phyloP scores from a whole-genome alignment of 208 protist species.

The Leishmania amazonensis region DNA sequence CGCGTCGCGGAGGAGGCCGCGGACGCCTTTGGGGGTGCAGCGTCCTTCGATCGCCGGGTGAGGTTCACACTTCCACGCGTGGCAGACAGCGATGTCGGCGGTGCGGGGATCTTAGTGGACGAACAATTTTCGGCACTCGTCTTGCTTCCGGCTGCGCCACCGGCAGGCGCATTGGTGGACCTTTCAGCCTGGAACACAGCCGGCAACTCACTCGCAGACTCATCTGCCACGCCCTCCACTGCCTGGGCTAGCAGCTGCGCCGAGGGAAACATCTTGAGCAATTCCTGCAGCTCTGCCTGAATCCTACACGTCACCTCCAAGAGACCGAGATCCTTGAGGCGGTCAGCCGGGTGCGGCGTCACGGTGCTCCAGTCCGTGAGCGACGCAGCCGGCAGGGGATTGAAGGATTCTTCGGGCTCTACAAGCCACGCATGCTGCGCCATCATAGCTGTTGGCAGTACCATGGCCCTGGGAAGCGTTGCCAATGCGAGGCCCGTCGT shows the following conservation, averaged over 20 bases:
- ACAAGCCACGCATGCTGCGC: constrained; percentile 13
- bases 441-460: not conserved
- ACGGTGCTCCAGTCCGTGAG: constrained; percentile 2
- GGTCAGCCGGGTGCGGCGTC: constrained; percentile 3
- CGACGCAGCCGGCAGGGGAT: constrained; percentile 15
- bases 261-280: constrained; percentile 22
- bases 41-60: not conserved
- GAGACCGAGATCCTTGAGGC: constrained; percentile 18
- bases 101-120: not conserved
- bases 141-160: constrained; percentile 3
- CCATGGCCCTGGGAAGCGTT: constrained; percentile 9
- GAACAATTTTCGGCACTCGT: not conserved
- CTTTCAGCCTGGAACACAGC: constrained; percentile 4
- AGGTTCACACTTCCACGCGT: not conserved
- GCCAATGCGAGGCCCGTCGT: constrained; percentile 6
- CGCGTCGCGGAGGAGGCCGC: not conserved
- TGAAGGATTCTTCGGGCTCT: not conserved
- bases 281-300: constrained; percentile 14
- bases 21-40: not conserved
- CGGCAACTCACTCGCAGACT: constrained; percentile 13
- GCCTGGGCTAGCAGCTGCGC: constrained; percentile 9
- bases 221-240: constrained; percentile 11
- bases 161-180: not conserved
- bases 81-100: not conserved
- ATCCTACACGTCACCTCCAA: constrained; percentile 21